Conservation (phyloP, 2,329 filamentous ascomycete genomes). For the Zymoseptoria ardabiliae region DNA sequence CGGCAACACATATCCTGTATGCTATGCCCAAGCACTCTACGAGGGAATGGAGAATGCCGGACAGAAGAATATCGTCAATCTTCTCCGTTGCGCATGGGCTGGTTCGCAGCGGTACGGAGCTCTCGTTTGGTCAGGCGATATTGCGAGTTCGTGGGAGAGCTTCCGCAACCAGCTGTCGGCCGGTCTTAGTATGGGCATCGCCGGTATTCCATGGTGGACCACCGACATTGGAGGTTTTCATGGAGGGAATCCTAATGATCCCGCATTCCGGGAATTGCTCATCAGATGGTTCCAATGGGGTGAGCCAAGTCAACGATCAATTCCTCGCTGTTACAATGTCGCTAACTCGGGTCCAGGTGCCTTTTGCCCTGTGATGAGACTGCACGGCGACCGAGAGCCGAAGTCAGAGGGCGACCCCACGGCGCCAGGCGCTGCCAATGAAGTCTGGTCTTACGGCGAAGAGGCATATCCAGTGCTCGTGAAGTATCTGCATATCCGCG, state of each 20-base stretch:
- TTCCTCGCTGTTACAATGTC: not conserved
- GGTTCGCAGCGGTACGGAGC: conserved; percentile 58
- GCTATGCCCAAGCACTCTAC: conserved; percentile 54
- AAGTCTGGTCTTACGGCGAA: conserved; percentile 60
- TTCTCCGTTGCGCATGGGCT: conserved; percentile 51
- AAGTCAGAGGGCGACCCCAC: conserved; percentile 36
- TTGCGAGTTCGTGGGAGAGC: conserved; percentile 55
- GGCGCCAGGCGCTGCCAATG: conserved; percentile 48
- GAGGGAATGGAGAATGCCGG: conserved; percentile 50
- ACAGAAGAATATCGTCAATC: conserved; percentile 52
- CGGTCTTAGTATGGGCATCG: conserved; percentile 54
- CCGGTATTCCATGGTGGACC: conserved; percentile 61
- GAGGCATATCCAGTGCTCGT: conserved; percentile 54
- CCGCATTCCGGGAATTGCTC: conserved; percentile 55
- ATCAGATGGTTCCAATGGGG: conserved; percentile 65
- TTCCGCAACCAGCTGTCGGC: conserved; percentile 55
- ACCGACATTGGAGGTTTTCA: conserved; percentile 66
- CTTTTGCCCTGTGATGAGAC: conserved; percentile 60
- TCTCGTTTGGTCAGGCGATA: conserved; percentile 61
- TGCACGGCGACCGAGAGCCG: conserved; percentile 60
- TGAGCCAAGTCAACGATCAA: not conserved
- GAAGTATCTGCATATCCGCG: conserved; percentile 52
- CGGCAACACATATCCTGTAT: conserved; percentile 54
- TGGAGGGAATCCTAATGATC: conserved; percentile 52
- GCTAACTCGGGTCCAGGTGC: conserved; percentile 22